Conservation (phyloP, 2,329 filamentous ascomycete species). For the Lachnellula arida region DNA sequence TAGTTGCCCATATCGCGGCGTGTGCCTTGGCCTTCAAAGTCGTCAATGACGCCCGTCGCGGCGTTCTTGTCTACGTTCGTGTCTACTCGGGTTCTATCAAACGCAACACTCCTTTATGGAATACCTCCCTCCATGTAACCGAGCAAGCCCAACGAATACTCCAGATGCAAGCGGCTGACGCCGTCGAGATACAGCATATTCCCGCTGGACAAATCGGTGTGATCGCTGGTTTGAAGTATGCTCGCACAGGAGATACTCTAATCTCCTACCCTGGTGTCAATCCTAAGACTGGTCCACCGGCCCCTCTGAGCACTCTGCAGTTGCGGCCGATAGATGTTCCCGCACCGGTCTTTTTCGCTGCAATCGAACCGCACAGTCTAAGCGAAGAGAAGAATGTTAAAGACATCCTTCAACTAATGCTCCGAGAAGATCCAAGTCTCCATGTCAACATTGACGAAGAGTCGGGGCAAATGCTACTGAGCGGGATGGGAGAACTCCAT, state of each 20-base stretch:
- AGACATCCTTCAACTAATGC: conserved; percentile 68
- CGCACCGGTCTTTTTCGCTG: conserved; percentile 94
- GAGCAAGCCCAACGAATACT: conserved; percentile 78
- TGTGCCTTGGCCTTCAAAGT: conserved; percentile 86
- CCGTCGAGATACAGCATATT: conserved; percentile 77
- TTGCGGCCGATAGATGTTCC: conserved; percentile 85
- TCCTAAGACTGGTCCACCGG: conserved; percentile 58
- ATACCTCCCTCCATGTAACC: conserved; percentile 74
- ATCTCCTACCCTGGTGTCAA: conserved; percentile 65
- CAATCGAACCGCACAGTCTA: conserved; percentile 75
- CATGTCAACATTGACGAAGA: conserved; percentile 82
- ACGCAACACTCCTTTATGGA: conserved; percentile 73
- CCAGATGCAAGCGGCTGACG: conserved; percentile 85
- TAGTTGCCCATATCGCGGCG: conserved; percentile 49
- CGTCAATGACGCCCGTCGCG: conserved; percentile 78
- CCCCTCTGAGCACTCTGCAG: conserved; percentile 68
- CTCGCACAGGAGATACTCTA: conserved; percentile 91
- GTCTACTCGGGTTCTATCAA: conserved; percentile 82
- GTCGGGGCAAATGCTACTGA: conserved; percentile 86
- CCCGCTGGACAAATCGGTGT: conserved; percentile 89
- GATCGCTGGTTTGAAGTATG: conserved; percentile 80
- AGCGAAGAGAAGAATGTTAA: conserved; percentile 77
- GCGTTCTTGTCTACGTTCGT: conserved; percentile 84
- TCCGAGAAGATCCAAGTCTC: conserved; percentile 89
- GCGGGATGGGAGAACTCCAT: conserved; percentile 95